Conservation (phyloP, 257 asterid genomes). For the Solanum bukasovii region DNA sequence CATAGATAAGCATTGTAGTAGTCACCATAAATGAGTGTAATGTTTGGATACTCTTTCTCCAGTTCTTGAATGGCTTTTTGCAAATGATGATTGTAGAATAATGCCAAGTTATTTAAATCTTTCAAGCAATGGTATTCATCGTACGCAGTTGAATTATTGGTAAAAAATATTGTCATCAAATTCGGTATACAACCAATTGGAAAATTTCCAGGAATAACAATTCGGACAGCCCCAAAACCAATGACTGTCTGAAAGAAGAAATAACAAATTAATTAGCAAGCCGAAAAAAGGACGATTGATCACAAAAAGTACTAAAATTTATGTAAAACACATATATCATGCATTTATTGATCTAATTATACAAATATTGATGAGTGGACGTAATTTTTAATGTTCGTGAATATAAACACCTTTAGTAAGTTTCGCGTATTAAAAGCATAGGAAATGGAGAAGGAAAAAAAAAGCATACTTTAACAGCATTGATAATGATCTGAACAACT, state of each 20-base stretch:
- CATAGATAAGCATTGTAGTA: background rate
- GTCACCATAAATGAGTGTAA: constrained; percentile 11
- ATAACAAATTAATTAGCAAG: background rate
- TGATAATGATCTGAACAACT: constrained; percentile 9
- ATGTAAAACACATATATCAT: background rate
- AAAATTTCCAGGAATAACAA: constrained; percentile 11
- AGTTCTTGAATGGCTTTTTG: constrained; percentile 7
- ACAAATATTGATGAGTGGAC: background rate
- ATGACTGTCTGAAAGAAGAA: background rate
- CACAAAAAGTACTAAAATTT: background rate
- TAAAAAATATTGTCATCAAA: constrained; percentile 1
- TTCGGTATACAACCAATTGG: constrained; percentile 17
- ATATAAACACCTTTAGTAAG: background rate
- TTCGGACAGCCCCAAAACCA: background rate
- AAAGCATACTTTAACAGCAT: constrained; percentile 6
- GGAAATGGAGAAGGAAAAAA: background rate
- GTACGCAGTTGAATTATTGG: background rate
- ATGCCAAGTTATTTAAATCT: background rate
- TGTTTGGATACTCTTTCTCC: background rate
- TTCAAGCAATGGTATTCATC: constrained; percentile 15
- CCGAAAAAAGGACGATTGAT: background rate
- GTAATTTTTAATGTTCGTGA: background rate
- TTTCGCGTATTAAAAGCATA: background rate
- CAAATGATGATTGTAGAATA: constrained; percentile 5
- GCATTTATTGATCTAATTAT: background rate